phyloP scores from a whole-genome alignment of 2,329 filamentous ascomycete genomes.

The Claviceps maximensis region DNA sequence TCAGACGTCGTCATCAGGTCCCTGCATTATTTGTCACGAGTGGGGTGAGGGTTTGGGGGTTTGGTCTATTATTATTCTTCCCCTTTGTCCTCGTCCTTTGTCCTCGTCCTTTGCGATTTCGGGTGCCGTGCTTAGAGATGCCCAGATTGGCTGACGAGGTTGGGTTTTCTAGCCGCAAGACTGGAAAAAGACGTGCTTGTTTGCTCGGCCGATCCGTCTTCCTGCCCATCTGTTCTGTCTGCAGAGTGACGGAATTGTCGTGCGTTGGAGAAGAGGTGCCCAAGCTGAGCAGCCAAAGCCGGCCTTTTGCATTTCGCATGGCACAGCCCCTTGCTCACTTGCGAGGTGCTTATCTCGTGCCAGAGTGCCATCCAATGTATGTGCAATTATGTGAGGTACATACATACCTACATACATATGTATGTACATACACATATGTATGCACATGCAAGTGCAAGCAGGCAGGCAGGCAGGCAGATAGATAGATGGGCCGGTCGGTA shows the following conservation, averaged over 20 bases:
- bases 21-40: background rate
- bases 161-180: background rate
- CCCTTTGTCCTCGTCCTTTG: background rate
- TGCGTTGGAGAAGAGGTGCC: background rate
- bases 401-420: too few relatives aligned
- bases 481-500: too few relatives aligned
- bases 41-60: too few relatives aligned
- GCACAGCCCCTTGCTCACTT: background rate
- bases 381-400: background rate
- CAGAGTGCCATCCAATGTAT: background rate
- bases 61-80: background rate
- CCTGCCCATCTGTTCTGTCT: background rate
- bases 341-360: background rate
- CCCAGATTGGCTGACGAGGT: background rate
- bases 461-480: too few relatives aligned
- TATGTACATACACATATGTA: too few relatives aligned
- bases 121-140: background rate
- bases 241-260: background rate
- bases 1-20: background rate
- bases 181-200: background rate
- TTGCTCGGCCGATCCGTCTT: background rate
- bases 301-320: constrained; percentile 1
- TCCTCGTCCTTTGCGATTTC: background rate
- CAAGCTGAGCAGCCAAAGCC: constrained; percentile 1
- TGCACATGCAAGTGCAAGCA: too few relatives aligned